These are phyloP conservation scores for Coniferiporia sulphurascens DNA, from an alignment of 1,284 basidiomycete species.

Conservation along the genomic window DNA sequence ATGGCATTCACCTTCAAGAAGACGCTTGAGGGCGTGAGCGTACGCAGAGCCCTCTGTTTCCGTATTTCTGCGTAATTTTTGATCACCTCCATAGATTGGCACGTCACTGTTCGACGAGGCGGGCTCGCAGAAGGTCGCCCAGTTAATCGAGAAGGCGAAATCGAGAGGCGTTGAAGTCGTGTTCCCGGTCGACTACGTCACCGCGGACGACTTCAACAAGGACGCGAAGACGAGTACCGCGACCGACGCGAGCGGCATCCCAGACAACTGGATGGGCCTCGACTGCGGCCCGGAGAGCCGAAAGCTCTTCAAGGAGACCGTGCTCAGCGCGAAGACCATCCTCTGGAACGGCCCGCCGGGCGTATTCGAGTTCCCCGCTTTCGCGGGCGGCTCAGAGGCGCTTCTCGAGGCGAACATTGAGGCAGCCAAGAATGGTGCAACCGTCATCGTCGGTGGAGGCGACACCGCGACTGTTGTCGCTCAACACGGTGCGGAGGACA, in stretches of 20 bases:
- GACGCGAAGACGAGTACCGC: conserved; percentile 82
- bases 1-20: conserved; percentile 99
- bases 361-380: conserved; percentile 95
- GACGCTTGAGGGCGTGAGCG: conserved; percentile 76
- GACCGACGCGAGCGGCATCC: conserved; percentile 84
- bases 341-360: conserved; percentile 99
- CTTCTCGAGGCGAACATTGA: conserved; percentile 87
- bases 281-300: conserved; percentile 83
- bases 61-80: conserved; percentile 12
- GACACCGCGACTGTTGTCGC: conserved; percentile 92
- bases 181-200: conserved; percentile 94
- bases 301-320: conserved; percentile 76
- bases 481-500: conserved; percentile 77
- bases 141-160: conserved; percentile 90
- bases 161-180: conserved; percentile 92
- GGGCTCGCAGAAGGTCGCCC: conserved; percentile 84
- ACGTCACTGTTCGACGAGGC: conserved; percentile 91
- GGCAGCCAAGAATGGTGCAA: conserved; percentile 82
- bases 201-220: conserved; percentile 93
- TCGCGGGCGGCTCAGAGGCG: conserved; percentile 81
- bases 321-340: conserved; percentile 91
- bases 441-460: conserved; percentile 92
- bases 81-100: conserved; percentile 61
- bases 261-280: conserved; percentile 92
- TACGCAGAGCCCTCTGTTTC: conserved; percentile 32